Evolutionary conservation across 345 rosid species (phyloP).

Genomic region (Corymbia maculata): DNA sequence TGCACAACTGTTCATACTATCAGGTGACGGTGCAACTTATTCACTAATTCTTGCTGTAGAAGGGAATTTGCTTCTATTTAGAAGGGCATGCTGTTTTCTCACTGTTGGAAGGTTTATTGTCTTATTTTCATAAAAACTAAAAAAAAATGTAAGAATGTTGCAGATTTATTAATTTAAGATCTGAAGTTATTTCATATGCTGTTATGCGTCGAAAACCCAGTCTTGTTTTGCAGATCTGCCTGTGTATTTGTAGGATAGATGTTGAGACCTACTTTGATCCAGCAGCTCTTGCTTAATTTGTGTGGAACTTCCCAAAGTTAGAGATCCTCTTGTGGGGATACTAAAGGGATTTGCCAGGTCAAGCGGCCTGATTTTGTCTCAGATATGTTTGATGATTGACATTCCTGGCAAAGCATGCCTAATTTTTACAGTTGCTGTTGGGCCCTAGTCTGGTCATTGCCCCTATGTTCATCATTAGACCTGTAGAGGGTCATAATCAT

Average conservation of each 20-base stretch:
- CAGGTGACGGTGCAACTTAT: neutral
- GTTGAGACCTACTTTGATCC: slow-evolving; percentile 87
- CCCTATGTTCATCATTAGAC: slow-evolving; percentile 55
- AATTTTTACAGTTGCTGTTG: slow-evolving; percentile 66
- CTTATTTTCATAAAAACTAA: neutral
- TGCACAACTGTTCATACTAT: neutral
- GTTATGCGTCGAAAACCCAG: neutral
- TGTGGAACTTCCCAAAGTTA: slow-evolving; percentile 65
- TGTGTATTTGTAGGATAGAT: slow-evolving; percentile 70
- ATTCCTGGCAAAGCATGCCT: slow-evolving; percentile 49
- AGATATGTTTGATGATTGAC: slow-evolving; percentile 52
- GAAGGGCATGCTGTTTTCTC: neutral
- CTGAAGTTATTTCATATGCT: neutral
- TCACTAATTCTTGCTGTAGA: neutral
- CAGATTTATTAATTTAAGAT: neutral
- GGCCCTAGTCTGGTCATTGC: slow-evolving; percentile 49
- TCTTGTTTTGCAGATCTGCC: slow-evolving; percentile 43
- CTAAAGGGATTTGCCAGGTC: slow-evolving; percentile 81
- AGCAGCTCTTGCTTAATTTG: slow-evolving; percentile 57
- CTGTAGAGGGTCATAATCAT: slow-evolving; percentile 37
- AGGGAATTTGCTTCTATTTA: neutral
- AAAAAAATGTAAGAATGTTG: neutral
- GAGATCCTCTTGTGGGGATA: slow-evolving; percentile 79
- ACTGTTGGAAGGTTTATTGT: neutral
- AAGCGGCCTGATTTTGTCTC: slow-evolving; percentile 79